phyloP scores from a whole-genome alignment of 208 protist species.

The Wallacemonas rigidus region DNA sequence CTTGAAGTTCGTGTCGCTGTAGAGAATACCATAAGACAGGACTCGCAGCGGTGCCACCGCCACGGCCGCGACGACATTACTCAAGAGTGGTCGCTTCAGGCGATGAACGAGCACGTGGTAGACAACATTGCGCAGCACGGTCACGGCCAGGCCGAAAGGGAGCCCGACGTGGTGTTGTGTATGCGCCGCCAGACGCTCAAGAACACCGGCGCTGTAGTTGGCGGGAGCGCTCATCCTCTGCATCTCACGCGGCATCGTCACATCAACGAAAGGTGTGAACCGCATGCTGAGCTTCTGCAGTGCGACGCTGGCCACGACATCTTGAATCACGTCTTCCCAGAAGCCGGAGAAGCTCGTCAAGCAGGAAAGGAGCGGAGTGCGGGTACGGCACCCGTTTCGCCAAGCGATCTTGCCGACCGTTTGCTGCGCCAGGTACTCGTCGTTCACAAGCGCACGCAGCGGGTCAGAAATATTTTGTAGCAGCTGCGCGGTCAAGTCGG shows the following conservation, averaged over 20 bases:
- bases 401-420: conserved; percentile 31
- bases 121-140: conserved; percentile 52
- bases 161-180: conserved; percentile 43
- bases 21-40: conserved; percentile 59
- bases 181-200: conserved; percentile 5
- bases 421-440: conserved; percentile 64
- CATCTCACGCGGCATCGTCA: conserved; percentile 16
- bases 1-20: conserved; percentile 67
- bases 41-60: conserved; percentile 60
- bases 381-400: conserved; percentile 53
- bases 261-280: conserved; percentile 46
- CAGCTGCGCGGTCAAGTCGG: conserved; percentile 76
- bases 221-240: conserved; percentile 17
- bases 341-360: conserved; percentile 38
- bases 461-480: conserved; percentile 80
- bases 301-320: conserved; percentile 46
- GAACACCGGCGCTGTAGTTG: neutral
- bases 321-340: conserved; percentile 71
- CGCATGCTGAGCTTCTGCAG: conserved; percentile 55
- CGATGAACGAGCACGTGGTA: conserved; percentile 56
- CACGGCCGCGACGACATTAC: conserved; percentile 40
- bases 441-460: conserved; percentile 58
- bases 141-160: conserved; percentile 28
- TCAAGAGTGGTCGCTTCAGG: conserved; percentile 33
- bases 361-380: conserved; percentile 38